Evolutionary conservation across 2,329 filamentous ascomycete species (phyloP).

Genomic region (Scleromitrula shiraiana): DNA sequence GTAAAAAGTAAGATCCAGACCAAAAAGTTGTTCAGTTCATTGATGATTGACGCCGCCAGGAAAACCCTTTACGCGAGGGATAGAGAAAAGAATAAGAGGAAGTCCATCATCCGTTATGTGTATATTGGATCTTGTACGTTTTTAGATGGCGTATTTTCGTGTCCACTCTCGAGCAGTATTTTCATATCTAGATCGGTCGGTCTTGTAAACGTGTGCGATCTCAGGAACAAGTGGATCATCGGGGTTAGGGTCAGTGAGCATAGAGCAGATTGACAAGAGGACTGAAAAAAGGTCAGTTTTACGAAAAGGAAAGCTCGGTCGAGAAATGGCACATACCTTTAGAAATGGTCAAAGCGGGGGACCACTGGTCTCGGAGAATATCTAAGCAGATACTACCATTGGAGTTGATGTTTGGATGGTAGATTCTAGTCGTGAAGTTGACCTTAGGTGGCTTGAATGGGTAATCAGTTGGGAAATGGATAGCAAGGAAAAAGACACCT

Average conservation of each 20-base stretch:
- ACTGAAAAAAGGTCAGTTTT: conserved; percentile 44
- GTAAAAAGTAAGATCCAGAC: conserved; percentile 14
- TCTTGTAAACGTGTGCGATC: conserved; percentile 99
- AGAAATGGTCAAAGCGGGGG: conserved; percentile 93
- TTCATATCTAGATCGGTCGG: conserved; percentile 91
- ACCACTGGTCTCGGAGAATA: conserved; percentile 98
- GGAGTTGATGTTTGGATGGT: conserved; percentile 99
- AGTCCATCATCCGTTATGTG: conserved; percentile 10
- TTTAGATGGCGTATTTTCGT: conserved; percentile 92
- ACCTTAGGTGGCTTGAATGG: conserved; percentile 99
- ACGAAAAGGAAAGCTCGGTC: not conserved
- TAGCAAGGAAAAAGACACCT: conserved; percentile 97
- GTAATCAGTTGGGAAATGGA: conserved; percentile 99
- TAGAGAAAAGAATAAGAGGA: conserved; percentile 17
- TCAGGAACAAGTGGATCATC: conserved; percentile 98
- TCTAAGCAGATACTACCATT: conserved; percentile 99
- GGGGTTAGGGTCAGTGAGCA: conserved; percentile 98
- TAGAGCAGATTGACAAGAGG: conserved; percentile 96
- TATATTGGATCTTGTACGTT: conserved; percentile 2
- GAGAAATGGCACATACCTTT: conserved; percentile 60
- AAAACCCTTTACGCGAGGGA: conserved; percentile 21
- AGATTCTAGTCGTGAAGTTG: conserved; percentile 99
- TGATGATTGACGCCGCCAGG: conserved; percentile 23
- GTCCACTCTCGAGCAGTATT: conserved; percentile 97
- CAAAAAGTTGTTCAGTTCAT: conserved; percentile 11